Evolutionary conservation across 805 yeast species (phyloP), one percentile per base, ranked within the genome.

Genomic region (Wickerhamomyces chaumierensis): DNA sequence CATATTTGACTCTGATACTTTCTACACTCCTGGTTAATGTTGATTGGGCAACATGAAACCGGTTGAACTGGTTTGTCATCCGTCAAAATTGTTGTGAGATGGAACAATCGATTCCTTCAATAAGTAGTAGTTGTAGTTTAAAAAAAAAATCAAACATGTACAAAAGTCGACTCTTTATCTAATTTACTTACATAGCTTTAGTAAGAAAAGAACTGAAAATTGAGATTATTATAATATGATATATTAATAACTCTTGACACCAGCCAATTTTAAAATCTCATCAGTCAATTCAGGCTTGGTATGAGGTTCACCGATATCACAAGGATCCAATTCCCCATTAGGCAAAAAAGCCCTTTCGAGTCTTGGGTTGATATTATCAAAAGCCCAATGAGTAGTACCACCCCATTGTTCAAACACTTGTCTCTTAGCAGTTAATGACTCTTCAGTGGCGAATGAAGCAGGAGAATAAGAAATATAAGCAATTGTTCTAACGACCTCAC

Each of bases 321-420:
- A 45, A 27, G 58, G 55, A 36, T 56, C 54, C 3, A 32, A 31
- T 18, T 51, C 44, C 20, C 51, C 55, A 33, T 52, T 48, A 2
- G 47, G 38, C 13, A 48, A 40, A 13, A 11, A 12, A n/a, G 50
- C 51, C 3, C 13, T 34, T 2, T 31, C 31, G 1, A 35, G 19
- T 47, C 53, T 47, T 7, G 43, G 37, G 11, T 36, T 15, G 15
- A 57, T 45, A 39, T 51, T 52, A 40, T 48, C 56, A 42, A 53
- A 65, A 20, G 58, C 60, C 61, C 57, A 57, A 38, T 58, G 63
- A 7, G 60, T 49, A 4, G 61, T 54, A 16, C 56, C 52, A 7
- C 33, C 17, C 55, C 56, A 56, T 3, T 38, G 38, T 19, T 53
- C 45, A 34, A 58, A 57, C 2, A 48, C 48, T 8, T 41, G 38